These are phyloP conservation scores for Tephrocybe sp. DNA, from an alignment of 768 basidiomycete genomes.

Conservation along the genomic window DNA sequence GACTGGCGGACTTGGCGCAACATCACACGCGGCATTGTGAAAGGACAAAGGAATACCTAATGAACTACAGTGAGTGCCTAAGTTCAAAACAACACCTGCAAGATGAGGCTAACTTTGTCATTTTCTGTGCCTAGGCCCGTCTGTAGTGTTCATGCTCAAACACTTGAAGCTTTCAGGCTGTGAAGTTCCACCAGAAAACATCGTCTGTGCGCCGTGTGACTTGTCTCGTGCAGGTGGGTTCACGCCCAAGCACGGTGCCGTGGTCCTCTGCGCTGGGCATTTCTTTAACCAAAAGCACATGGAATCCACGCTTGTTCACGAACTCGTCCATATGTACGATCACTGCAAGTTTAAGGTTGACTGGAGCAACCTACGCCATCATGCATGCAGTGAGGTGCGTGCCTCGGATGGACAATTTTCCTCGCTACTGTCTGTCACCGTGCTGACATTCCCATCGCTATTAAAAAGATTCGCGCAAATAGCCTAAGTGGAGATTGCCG, in stretches of 20 bases:
- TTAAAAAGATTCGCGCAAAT: slow-evolving; percentile 85
- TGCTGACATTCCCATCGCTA: background rate
- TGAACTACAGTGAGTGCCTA: slow-evolving; percentile 62
- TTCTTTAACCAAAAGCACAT: slow-evolving; percentile 82
- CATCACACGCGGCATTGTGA: slow-evolving; percentile 54
- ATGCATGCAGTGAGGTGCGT: slow-evolving; percentile 92
- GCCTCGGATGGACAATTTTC: no score
- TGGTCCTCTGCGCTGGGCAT: slow-evolving; percentile 84
- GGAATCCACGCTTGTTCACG: slow-evolving; percentile 93
- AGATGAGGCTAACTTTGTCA: slow-evolving; percentile 9
- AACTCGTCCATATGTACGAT: slow-evolving; percentile 94
- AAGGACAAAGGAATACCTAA: slow-evolving; percentile 65
- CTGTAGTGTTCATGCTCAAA: slow-evolving; percentile 88
- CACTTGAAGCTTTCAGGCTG: slow-evolving; percentile 80
- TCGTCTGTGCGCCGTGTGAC: slow-evolving; percentile 87
- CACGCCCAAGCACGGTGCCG: slow-evolving; percentile 70
- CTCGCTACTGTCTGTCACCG: background rate
- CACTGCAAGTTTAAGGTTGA: slow-evolving; percentile 93
- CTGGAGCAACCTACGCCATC: slow-evolving; percentile 88
- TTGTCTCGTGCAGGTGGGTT: slow-evolving; percentile 77
- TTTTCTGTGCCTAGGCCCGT: slow-evolving; percentile 57
- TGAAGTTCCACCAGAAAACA: slow-evolving; percentile 65
- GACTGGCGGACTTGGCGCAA: slow-evolving; percentile 36
- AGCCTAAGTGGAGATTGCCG: slow-evolving; percentile 93
- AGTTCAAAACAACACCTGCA: no score